These are phyloP conservation scores for Axilococcus clingmanii DNA, from an alignment of 139 green algal genomes.

Conservation along the genomic window DNA sequence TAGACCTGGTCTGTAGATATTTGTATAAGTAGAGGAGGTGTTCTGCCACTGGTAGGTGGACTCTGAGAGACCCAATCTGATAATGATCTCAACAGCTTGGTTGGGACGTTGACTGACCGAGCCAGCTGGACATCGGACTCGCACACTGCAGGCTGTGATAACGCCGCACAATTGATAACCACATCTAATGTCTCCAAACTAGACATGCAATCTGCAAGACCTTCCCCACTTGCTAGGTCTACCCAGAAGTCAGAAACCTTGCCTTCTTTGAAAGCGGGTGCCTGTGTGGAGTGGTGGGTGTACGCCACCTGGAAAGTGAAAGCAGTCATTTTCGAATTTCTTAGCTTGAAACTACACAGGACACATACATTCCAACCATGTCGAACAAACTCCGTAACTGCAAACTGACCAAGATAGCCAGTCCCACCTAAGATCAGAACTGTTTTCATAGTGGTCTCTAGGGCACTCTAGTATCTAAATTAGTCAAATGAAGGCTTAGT, in stretches of 20 bases:
- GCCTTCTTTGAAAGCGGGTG: background rate
- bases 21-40: slow-evolving; percentile 53
- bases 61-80: slow-evolving; percentile 1
- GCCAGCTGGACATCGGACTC: slow-evolving; percentile 40
- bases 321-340: slow-evolving; percentile 1
- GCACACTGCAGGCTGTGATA: slow-evolving; percentile 44
- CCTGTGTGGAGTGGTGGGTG: slow-evolving; percentile 18
- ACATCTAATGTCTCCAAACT: slow-evolving; percentile 18
- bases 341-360: no score
- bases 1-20: slow-evolving; percentile 66
- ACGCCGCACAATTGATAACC: slow-evolving; percentile 61
- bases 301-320: slow-evolving; percentile 9
- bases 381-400: slow-evolving; percentile 24
- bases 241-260: slow-evolving; percentile 8
- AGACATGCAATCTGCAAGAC: slow-evolving; percentile 35
- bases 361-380: slow-evolving; percentile 11
- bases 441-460: no score
- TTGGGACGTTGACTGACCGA: slow-evolving; percentile 42
- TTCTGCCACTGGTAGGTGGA: background rate
- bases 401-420: slow-evolving; percentile 48
- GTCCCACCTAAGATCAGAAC: slow-evolving; percentile 29
- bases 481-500: no score
- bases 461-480: no score
- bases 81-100: slow-evolving; percentile 27
- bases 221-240: slow-evolving; percentile 33